These are phyloP conservation scores for Dittrichia graveolens DNA, from an alignment of 129 eudicot genomes.

Conservation along the genomic window DNA sequence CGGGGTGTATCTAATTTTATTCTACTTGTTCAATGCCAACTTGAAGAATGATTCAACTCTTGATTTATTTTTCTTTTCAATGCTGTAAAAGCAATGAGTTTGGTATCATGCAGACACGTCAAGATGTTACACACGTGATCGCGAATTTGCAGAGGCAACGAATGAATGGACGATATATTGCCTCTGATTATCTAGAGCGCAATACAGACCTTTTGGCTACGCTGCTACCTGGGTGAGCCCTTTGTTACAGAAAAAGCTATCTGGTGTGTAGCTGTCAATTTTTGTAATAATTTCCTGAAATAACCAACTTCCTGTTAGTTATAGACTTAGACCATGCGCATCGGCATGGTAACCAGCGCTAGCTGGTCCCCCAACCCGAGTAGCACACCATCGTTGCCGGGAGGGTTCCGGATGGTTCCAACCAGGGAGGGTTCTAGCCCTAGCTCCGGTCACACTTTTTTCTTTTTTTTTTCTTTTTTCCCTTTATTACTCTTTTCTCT, in stretches of 20 bases:
- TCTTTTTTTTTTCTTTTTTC: too few relatives aligned
- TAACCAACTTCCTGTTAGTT: not conserved
- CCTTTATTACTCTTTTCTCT: too few relatives aligned
- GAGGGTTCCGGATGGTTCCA: too few relatives aligned
- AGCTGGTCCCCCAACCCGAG: too few relatives aligned
- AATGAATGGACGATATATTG: slow-evolving; percentile 42
- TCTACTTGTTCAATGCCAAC: not conserved
- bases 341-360: too few relatives aligned
- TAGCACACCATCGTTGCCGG: too few relatives aligned
- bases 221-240: slow-evolving; percentile 51
- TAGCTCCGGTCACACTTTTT: too few relatives aligned
- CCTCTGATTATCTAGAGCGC: slow-evolving; percentile 49
- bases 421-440: too few relatives aligned
- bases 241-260: slow-evolving; percentile 18
- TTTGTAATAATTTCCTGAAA: not conserved
- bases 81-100: slow-evolving; percentile 37
- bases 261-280: not conserved
- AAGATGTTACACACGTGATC: slow-evolving; percentile 53
- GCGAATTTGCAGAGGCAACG: slow-evolving; percentile 52
- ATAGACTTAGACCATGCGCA: too few relatives aligned
- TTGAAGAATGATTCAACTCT: slow-evolving; percentile 21
- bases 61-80: slow-evolving; percentile 13
- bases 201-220: slow-evolving; percentile 40
- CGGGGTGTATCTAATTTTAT: slow-evolving; percentile 20
- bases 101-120: slow-evolving; percentile 48